phyloP scores from a whole-genome alignment of 345 rosid genomes.

The Populus deltoides region DNA sequence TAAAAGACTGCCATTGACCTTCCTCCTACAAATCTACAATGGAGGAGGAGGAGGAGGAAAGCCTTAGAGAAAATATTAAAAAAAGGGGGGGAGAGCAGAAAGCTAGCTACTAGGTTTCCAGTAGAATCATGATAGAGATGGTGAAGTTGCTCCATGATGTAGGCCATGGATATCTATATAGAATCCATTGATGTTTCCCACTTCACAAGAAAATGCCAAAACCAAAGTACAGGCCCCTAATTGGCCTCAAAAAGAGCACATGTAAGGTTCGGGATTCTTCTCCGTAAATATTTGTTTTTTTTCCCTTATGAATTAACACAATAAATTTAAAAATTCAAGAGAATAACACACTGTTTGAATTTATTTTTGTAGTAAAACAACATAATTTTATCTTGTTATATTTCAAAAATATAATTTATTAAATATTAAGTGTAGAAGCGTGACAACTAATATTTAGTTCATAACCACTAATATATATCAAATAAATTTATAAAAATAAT shows the following conservation, averaged over 20 bases:
- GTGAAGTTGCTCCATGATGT: constrained; percentile 1
- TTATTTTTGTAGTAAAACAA: no score
- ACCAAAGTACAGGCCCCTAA: constrained; percentile 14
- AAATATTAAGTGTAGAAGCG: no score
- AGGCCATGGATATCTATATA: constrained; percentile 21
- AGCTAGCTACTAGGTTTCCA: neutral
- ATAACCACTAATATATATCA: no score
- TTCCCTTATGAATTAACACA: no score
- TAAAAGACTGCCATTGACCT: neutral
- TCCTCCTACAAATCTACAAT: neutral
- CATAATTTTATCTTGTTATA: no score
- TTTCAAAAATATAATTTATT: no score
- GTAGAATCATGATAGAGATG: neutral
- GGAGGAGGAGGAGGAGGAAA: neutral
- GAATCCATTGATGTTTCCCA: constrained; percentile 22
- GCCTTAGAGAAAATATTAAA: no score
- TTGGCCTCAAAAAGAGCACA: neutral
- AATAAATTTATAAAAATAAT: no score
- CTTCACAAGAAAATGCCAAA: constrained; percentile 20
- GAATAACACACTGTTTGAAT: no score
- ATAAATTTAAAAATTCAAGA: no score
- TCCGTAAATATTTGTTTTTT: neutral
- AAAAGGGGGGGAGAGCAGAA: neutral
- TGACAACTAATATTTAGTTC: fast-evolving
- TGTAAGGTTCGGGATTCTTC: neutral